Evolutionary conservation across 208 protist species (phyloP).

Genomic region (Leishmania tarentolae): DNA sequence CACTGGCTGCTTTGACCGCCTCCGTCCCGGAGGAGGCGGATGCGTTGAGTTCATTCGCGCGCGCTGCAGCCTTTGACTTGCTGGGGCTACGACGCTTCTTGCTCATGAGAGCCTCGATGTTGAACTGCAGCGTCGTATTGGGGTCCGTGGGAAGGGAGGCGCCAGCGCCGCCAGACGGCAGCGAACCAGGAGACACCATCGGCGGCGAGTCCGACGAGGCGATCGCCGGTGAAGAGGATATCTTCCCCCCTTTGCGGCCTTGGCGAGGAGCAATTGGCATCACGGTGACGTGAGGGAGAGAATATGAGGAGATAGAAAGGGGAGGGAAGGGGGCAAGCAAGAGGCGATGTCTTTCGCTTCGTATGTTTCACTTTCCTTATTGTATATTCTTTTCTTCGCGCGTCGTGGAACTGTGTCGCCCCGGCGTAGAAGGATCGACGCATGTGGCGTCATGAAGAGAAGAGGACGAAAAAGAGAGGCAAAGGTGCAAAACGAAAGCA

Average conservation of each 20-base stretch:
- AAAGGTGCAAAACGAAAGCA: slow-evolving; percentile 10
- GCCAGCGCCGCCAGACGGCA: slow-evolving; percentile 27
- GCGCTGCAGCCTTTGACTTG: slow-evolving; percentile 25
- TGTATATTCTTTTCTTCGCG: slow-evolving; percentile 15
- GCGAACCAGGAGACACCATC: slow-evolving; percentile 56
- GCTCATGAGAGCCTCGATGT: slow-evolving; percentile 49
- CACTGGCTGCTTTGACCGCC: not conserved
- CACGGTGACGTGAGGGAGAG: not conserved
- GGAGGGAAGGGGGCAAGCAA: slow-evolving; percentile 13
- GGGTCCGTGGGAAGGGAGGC: slow-evolving; percentile 29
- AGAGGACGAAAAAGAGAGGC: slow-evolving; percentile 8
- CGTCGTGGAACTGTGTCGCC: not conserved
- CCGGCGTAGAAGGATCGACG: not conserved
- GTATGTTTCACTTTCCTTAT: not conserved
- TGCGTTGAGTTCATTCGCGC: slow-evolving; percentile 8
- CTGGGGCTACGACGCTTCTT: slow-evolving; percentile 40
- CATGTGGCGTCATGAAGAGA: slow-evolving; percentile 1
- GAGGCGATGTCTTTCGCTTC: slow-evolving; percentile 12
- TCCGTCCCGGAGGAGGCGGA: slow-evolving; percentile 8
- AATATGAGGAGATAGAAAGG: not conserved
- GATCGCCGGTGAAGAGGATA: slow-evolving; percentile 60
- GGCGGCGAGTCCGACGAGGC: slow-evolving; percentile 46
- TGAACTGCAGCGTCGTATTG: slow-evolving; percentile 45
- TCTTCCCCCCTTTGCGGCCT: slow-evolving; percentile 88
- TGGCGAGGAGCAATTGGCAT: slow-evolving; percentile 83